A percentile compares a stretch with the other conserved stretches of the same genome.
Conservation (phyloP, 2,329 filamentous ascomycete species). For the Epicoccum sorghinum region DNA sequence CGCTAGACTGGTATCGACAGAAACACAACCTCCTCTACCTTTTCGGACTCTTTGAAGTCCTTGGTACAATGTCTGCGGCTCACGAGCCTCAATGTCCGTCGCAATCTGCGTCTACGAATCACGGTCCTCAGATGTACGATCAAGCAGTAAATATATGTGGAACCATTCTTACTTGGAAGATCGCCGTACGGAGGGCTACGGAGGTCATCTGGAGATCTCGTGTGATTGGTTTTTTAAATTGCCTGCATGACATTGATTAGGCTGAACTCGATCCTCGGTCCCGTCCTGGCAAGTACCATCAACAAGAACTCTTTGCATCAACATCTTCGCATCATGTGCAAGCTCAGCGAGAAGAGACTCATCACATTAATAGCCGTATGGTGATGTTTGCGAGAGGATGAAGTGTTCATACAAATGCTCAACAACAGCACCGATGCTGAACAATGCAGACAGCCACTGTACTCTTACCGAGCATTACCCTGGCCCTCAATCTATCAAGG, state of each 20-base stretch:
- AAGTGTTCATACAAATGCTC: background rate
- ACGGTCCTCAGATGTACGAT: background rate
- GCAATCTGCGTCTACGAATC: background rate
- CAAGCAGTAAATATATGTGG: constrained; percentile 5
- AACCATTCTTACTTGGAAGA: background rate
- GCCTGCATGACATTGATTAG: constrained; percentile 34
- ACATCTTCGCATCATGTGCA: background rate
- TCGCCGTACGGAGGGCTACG: background rate
- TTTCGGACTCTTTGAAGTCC: too few relatives aligned
- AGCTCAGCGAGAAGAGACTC: background rate
- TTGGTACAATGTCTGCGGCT: background rate
- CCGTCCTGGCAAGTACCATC: constrained; percentile 1
- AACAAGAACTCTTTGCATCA: constrained; percentile 8
- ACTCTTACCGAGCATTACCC: constrained; percentile 7
- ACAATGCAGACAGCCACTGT: background rate
- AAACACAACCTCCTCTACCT: too few relatives aligned
- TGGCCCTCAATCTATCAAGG: constrained; percentile 15
- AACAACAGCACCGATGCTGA: background rate
- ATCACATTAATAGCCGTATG: background rate
- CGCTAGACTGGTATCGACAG: too few relatives aligned
- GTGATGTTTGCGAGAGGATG: background rate
- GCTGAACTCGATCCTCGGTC: constrained; percentile 30
- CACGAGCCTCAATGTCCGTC: constrained; percentile 4
- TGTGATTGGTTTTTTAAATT: constrained; percentile 35
- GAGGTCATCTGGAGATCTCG: constrained; percentile 17